phyloP scores from a whole-genome alignment of 768 basidiomycete species.

The Cystoderma amianthinum region DNA sequence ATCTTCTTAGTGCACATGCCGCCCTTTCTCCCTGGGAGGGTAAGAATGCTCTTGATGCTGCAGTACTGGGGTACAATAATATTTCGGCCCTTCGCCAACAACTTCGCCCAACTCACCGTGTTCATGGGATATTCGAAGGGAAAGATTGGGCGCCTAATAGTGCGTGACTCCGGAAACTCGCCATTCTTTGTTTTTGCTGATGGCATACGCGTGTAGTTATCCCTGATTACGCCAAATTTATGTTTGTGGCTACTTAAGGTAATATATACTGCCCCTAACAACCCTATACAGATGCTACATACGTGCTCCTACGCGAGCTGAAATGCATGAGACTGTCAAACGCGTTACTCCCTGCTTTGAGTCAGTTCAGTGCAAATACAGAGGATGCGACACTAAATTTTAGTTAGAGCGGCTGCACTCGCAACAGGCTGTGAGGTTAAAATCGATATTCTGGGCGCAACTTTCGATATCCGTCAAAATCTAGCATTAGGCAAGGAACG shows the following conservation, averaged over 20 bases:
- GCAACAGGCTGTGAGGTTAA: conserved; percentile 59
- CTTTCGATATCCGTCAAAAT: conserved; percentile 64
- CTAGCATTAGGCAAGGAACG: conserved; percentile 41
- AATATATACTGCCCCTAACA: neutral
- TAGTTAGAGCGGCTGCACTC: conserved; percentile 57
- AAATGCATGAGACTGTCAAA: conserved; percentile 47
- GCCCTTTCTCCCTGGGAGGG: conserved; percentile 83
- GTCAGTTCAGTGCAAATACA: conserved; percentile 26
- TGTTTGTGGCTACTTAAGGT: conserved; percentile 29
- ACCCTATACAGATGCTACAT: conserved; percentile 49
- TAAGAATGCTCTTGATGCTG: conserved; percentile 77
- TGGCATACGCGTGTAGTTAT: conserved; percentile 52
- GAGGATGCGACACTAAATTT: neutral
- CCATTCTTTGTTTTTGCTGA: neutral
- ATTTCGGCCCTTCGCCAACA: conserved; percentile 81
- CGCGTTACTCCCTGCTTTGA: conserved; percentile 70
- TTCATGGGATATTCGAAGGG: conserved; percentile 76
- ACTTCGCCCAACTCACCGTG: conserved; percentile 65
- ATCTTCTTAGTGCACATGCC: conserved; percentile 58
- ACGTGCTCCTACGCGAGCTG: conserved; percentile 61
- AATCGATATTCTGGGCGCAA: conserved; percentile 25
- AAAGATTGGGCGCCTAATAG: conserved; percentile 71
- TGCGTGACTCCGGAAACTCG: conserved; percentile 20
- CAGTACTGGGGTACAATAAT: conserved; percentile 78
- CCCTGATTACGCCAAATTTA: conserved; percentile 72